These are phyloP conservation scores for Nicotiana sylvestris DNA, from an alignment of 257 asterid genomes.

Conservation along the genomic window DNA sequence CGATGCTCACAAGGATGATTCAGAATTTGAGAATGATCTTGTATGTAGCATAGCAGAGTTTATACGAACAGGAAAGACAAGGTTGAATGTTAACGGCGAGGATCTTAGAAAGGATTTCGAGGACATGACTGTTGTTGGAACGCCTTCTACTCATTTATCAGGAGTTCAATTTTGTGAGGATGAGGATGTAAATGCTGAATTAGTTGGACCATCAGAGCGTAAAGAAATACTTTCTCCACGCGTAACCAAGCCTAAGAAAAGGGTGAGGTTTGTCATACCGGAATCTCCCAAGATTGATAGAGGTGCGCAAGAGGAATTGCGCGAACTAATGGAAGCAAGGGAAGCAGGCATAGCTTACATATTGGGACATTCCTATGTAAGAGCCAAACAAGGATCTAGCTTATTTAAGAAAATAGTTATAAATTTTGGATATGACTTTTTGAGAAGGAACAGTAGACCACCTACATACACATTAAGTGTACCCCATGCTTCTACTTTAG, in stretches of 20 bases:
- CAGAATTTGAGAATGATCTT: slow-evolving; percentile 72
- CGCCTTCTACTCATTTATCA: slow-evolving; percentile 52
- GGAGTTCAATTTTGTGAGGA: slow-evolving; percentile 46
- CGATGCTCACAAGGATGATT: slow-evolving; percentile 73
- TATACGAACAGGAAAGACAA: slow-evolving; percentile 43
- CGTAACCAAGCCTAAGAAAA: slow-evolving; percentile 35
- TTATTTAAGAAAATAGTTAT: slow-evolving; percentile 60
- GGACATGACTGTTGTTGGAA: slow-evolving; percentile 69
- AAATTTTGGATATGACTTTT: slow-evolving; percentile 72
- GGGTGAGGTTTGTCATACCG: slow-evolving; percentile 70
- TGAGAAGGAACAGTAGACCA: slow-evolving; percentile 79
- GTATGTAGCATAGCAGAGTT: slow-evolving; percentile 82
- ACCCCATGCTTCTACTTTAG: slow-evolving; percentile 88
- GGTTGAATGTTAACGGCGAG: slow-evolving; percentile 17
- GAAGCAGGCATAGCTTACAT: slow-evolving; percentile 85
- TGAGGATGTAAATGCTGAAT: slow-evolving; percentile 13
- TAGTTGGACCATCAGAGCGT: slow-evolving; percentile 44
- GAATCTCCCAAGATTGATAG: slow-evolving; percentile 53
- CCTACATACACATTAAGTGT: slow-evolving; percentile 54
- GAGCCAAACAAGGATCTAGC: slow-evolving; percentile 82
- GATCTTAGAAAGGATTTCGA: slow-evolving; percentile 22
- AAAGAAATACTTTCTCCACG: slow-evolving; percentile 40
- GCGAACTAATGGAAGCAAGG: slow-evolving; percentile 78
- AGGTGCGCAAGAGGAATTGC: slow-evolving; percentile 49
- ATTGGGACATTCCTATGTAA: slow-evolving; percentile 77